Evolutionary conservation across 1,284 basidiomycete genomes (phyloP).

Genomic region (Omphalotus olearius): DNA sequence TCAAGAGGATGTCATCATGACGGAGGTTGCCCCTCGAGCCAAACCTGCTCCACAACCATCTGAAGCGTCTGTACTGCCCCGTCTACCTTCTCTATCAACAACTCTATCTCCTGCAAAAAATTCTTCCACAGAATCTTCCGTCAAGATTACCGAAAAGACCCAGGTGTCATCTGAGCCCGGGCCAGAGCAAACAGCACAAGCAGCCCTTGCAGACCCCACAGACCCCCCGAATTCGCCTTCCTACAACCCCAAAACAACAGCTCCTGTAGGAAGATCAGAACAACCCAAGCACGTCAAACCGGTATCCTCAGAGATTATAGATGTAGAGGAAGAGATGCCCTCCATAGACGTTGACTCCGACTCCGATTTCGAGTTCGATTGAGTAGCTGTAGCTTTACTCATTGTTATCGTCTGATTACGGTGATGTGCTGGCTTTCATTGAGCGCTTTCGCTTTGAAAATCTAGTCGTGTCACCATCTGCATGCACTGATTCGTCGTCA

Average conservation of each 20-base stretch:
- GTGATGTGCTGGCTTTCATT: too few species aligned
- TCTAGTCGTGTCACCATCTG: too few species aligned
- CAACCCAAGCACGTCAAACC: not conserved
- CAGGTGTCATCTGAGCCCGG: not conserved
- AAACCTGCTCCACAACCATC: not conserved
- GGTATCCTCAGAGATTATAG: slow-evolving; percentile 20
- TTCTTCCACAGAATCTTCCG: not conserved
- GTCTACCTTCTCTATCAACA: not conserved
- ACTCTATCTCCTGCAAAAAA: not conserved
- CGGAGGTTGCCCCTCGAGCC: slow-evolving; percentile 1
- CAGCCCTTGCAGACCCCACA: not conserved
- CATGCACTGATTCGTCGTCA: too few species aligned
- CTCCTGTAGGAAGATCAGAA: slow-evolving; percentile 1
- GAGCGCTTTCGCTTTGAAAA: too few species aligned
- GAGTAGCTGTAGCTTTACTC: too few species aligned
- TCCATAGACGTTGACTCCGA: slow-evolving; percentile 44
- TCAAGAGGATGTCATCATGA: slow-evolving; percentile 18
- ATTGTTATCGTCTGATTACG: too few species aligned
- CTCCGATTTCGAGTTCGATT: slow-evolving; percentile 35
- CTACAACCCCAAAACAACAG: not conserved
- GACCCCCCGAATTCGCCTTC: not conserved
- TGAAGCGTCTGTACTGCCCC: not conserved
- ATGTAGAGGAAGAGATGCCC: slow-evolving; percentile 43
- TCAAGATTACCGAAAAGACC: too few species aligned
- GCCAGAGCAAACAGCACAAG: not conserved